Base-by-base conservation (phyloP, 805 yeast genomes). In the Tetrapisispora pingtungensis region DNA sequence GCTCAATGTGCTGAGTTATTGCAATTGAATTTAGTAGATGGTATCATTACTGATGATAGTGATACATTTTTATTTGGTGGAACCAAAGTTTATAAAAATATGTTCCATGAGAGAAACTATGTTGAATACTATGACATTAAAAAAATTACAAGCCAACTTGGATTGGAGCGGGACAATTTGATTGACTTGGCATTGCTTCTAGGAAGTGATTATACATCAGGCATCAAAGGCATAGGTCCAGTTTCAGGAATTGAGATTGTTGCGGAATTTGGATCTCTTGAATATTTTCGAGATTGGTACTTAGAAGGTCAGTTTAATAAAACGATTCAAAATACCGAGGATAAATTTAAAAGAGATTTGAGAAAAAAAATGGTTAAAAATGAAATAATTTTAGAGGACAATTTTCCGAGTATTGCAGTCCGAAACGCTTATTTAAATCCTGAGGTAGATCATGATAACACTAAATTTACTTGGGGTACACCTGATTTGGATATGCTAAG, bases 41-140 rank as follows among this genome's bases (percentile, higher is more conserved):
- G 98, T 0, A 82, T 93, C 6, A 81, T 93, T 20, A 93, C 98
- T 0, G 99, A 93, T 65, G 99, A 93, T 68, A 86, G 96, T 52
- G 99, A 93, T 73, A 88, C 95, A 41, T 93, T 93, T 54, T 63
- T 93, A 32, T 93, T 93, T 69, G 97, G 97, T 0, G 96, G 96
- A 1, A 77, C 77, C 43, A 71, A 67, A 35, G 77, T 93, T 3
- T 93, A 90, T 64, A 83, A 88, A 52, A 90, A 93, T 63, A 81
- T 93, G 90, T 93, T 93, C 67, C 88, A 83, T 57, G 96, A 90
- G 61, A 84, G 87, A 55, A 82, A 84, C 52, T 89, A 79, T 61
- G 97, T 90, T 31, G 98, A 93, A 59, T 83, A 81, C 55, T 93
- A 88, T 58, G 70, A 75, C 33, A 62, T 70, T 33, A 69, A 65